A percentile compares a stretch with the other conserved stretches of the same genome.
These are phyloP conservation scores for Fusarium floridanum DNA, from an alignment of 2,329 filamentous ascomycete genomes.

Conservation along the genomic window DNA sequence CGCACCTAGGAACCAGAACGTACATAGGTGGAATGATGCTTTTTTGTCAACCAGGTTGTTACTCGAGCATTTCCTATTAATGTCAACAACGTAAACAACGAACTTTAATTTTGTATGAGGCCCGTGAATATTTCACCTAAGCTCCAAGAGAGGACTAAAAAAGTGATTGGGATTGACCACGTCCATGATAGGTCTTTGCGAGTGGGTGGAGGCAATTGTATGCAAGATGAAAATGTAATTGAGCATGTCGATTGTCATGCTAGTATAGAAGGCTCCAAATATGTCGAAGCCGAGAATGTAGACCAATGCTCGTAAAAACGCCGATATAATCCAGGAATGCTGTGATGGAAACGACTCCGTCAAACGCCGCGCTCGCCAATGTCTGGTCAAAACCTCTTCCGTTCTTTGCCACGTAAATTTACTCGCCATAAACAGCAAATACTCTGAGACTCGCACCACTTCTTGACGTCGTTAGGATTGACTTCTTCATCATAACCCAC, in stretches of 20 bases:
- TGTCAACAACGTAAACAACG: constrained; percentile 12
- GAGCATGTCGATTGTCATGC: neutral
- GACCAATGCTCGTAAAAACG: constrained; percentile 8
- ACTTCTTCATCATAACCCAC: constrained; percentile 77
- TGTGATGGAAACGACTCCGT: constrained; percentile 8
- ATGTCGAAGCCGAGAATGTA: constrained; percentile 1
- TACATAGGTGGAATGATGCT: constrained; percentile 9
- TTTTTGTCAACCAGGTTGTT: constrained; percentile 10
- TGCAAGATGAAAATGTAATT: neutral
- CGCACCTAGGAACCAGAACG: constrained; percentile 32
- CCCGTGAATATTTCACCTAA: constrained; percentile 11
- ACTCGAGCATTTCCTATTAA: constrained; percentile 26
- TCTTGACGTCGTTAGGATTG: constrained; percentile 76
- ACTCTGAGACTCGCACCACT: constrained; percentile 90
- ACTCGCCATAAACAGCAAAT: constrained; percentile 85
- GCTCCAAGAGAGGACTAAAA: neutral
- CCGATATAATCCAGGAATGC: constrained; percentile 6
- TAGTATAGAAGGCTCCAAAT: neutral
- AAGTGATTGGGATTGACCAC: neutral
- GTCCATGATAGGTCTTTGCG: neutral
- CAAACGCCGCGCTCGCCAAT: constrained; percentile 33
- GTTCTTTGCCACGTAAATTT: constrained; percentile 63
- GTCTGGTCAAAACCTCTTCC: constrained; percentile 59
- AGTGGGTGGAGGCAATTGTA: neutral
- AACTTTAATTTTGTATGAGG: constrained; percentile 10